Percentiles rank a stretch among this genome's conserved stretches.
These are phyloP conservation scores for Penicillium canescens DNA, from an alignment of 495 filamentous ascomycete genomes.

Conservation along the genomic window DNA sequence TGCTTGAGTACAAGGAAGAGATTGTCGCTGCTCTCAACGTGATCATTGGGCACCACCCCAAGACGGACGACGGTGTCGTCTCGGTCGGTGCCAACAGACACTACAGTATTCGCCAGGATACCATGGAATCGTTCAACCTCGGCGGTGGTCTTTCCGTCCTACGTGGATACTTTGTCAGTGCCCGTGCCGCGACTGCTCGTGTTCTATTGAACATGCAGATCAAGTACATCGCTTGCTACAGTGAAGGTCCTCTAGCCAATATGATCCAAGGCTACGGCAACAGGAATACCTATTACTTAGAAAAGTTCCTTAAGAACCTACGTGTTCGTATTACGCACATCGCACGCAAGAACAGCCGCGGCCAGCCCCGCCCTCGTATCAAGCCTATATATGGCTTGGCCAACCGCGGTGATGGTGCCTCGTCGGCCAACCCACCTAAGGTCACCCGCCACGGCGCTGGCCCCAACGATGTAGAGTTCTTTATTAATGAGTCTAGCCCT, in stretches of 20 bases:
- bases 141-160: conserved; percentile 48
- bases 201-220: conserved; percentile 61
- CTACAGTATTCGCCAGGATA: conserved; percentile 26
- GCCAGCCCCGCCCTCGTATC: conserved; percentile 30
- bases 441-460: conserved; percentile 36
- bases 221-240: conserved; percentile 44
- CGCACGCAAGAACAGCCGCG: conserved; percentile 34
- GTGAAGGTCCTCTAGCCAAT: conserved; percentile 27
- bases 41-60: conserved; percentile 42
- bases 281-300: conserved; percentile 23
- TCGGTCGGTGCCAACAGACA: conserved; percentile 43
- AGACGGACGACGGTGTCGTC: conserved; percentile 30
- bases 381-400: conserved; percentile 52
- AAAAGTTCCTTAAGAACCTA: conserved; percentile 47
- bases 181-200: conserved; percentile 63
- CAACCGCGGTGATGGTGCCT: conserved; percentile 32
- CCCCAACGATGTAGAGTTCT: conserved; percentile 50
- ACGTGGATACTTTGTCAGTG: conserved; percentile 68
- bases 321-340: conserved; percentile 43
- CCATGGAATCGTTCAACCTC: conserved; percentile 32
- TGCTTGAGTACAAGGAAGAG: conserved; percentile 40
- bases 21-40: conserved; percentile 57
- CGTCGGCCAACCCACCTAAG: conserved; percentile 30
- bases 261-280: conserved; percentile 27
- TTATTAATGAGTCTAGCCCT: conserved; percentile 25